Evolutionary conservation across 2,329 filamentous ascomycete species (phyloP).

Genomic region (Verticillium nubilum): DNA sequence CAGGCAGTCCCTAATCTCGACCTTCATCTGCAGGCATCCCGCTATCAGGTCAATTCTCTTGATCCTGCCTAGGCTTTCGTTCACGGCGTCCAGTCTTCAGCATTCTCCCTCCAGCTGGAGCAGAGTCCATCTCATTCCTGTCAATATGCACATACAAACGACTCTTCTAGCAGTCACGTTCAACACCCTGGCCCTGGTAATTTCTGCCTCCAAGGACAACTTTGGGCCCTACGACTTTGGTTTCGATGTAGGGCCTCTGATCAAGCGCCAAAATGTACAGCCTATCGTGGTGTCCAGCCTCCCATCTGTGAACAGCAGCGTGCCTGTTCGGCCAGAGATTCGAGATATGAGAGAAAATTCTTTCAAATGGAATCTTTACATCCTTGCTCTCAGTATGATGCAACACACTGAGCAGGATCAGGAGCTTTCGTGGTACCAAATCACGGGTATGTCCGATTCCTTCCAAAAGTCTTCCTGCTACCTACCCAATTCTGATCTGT

Average conservation of each 20-base stretch:
- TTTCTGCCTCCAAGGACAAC: background rate
- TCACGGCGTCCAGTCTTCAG: background rate
- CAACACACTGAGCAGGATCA: constrained; percentile 59
- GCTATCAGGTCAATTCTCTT: too few species aligned
- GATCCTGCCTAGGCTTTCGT: background rate
- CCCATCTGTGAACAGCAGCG: constrained; percentile 31
- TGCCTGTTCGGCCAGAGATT: constrained; percentile 58
- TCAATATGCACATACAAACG: background rate
- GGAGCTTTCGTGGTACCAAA: constrained; percentile 69
- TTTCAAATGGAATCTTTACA: constrained; percentile 70
- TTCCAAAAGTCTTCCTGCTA: constrained; percentile 1
- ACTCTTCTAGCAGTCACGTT: background rate
- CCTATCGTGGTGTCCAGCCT: constrained; percentile 38
- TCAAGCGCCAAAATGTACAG: constrained; percentile 31
- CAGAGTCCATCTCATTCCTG: background rate
- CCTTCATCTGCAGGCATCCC: too few species aligned
- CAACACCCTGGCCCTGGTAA: background rate
- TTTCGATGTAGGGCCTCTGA: constrained; percentile 32
- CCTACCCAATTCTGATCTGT: constrained; percentile 5
- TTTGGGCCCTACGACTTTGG: constrained; percentile 42
- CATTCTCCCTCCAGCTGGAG: background rate
- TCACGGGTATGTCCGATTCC: constrained; percentile 54
- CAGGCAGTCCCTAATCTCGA: background rate
- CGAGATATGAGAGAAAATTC: constrained; percentile 57
- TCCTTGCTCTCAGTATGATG: constrained; percentile 69